phyloP scores from a whole-genome alignment of 257 asterid species.

The Osmanthus fragrans region DNA sequence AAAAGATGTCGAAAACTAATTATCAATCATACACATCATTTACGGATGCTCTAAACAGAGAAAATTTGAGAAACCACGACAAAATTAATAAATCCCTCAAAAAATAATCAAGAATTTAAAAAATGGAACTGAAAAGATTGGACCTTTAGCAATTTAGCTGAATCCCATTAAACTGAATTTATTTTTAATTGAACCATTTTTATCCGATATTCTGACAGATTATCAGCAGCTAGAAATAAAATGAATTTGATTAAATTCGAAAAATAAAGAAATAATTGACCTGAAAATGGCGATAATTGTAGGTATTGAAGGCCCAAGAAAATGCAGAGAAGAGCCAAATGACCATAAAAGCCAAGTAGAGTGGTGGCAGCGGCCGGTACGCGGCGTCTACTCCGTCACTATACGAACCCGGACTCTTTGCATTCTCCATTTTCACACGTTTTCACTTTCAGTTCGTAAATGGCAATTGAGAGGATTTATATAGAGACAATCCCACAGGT shows the following conservation, averaged over 20 bases:
- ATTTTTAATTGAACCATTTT: background rate
- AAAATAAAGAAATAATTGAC: constrained; percentile 32
- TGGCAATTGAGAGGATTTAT: background rate
- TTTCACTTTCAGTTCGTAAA: background rate
- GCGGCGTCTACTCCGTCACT: constrained; percentile 40
- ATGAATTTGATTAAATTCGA: background rate
- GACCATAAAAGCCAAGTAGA: constrained; percentile 51
- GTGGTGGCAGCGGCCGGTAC: constrained; percentile 59
- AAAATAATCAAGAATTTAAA: background rate
- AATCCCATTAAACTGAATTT: background rate
- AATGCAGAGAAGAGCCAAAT: constrained; percentile 66
- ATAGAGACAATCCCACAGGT: background rate
- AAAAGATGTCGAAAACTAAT: background rate
- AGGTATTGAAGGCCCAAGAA: constrained; percentile 74
- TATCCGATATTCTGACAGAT: constrained; percentile 4
- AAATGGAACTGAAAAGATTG: background rate
- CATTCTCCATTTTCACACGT: constrained; percentile 33
- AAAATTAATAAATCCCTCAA: background rate
- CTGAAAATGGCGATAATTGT: constrained; percentile 74
- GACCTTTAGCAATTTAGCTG: background rate
- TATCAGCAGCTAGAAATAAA: background rate
- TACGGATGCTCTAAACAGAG: background rate
- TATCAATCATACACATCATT: background rate
- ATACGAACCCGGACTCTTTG: constrained; percentile 20
- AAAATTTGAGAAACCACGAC: background rate